Percentiles rank a stretch among this genome's conserved stretches.
These are phyloP conservation scores for Eimeria acervulina DNA, from an alignment of 169 alveolate genomes.

Conservation along the genomic window DNA sequence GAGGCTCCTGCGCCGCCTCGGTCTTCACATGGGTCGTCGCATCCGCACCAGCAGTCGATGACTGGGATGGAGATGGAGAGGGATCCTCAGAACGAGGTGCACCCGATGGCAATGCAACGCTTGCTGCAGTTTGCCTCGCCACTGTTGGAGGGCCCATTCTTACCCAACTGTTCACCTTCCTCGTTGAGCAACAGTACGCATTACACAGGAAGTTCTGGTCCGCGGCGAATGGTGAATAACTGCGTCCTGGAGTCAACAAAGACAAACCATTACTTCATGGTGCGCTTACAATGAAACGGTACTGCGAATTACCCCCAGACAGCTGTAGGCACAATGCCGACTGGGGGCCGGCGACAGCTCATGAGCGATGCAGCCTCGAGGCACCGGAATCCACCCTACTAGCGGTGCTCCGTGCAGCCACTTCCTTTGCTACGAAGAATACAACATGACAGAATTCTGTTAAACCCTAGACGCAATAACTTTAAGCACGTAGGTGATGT, in stretches of 20 bases:
- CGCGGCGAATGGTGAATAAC: background rate
- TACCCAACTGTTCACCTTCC: background rate
- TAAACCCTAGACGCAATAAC: conserved; percentile 3
- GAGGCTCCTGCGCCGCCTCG: conserved; percentile 36
- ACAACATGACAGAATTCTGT: background rate
- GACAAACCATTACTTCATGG: background rate
- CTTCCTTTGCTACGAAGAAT: background rate
- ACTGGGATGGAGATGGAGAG: background rate
- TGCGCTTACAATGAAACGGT: background rate
- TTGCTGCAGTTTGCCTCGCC: background rate
- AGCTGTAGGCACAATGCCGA: conserved; percentile 32
- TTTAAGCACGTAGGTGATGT: background rate
- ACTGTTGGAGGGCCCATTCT: background rate
- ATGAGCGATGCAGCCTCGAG: conserved; percentile 50
- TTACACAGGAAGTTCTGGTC: background rate
- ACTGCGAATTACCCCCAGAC: conserved; percentile 20
- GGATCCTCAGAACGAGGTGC: background rate
- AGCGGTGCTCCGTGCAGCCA: conserved; percentile 19
- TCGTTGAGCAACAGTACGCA: background rate
- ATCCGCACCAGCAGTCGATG: background rate
- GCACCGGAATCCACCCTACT: conserved; percentile 13
- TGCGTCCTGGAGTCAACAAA: background rate
- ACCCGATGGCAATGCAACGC: background rate
- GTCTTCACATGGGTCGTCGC: background rate
- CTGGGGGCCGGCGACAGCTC: conserved; percentile 31